A percentile compares a stretch with the other conserved stretches of the same genome.
phyloP scores from a whole-genome alignment of 2,329 filamentous ascomycete genomes.

The Ascochyta viciae-villosae region DNA sequence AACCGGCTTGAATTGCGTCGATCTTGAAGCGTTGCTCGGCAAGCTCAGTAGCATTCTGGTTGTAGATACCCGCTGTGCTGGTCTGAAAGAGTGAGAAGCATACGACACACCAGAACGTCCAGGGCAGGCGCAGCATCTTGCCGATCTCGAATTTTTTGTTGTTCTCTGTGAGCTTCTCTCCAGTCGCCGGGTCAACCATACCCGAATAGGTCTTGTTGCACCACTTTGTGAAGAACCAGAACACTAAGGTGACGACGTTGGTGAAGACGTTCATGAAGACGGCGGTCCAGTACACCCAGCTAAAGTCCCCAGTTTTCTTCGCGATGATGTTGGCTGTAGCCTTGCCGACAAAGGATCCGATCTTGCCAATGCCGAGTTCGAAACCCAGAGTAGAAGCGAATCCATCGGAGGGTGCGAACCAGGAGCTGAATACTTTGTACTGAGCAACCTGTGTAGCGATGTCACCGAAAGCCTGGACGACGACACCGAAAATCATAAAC shows the following conservation, averaged over 20 bases:
- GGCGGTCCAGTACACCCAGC: constrained; percentile 68
- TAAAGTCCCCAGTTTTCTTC: constrained; percentile 64
- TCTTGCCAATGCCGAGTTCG: constrained; percentile 67
- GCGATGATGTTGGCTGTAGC: constrained; percentile 67
- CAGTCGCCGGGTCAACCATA: constrained; percentile 62
- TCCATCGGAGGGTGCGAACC: constrained; percentile 68
- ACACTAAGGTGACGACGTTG: constrained; percentile 60
- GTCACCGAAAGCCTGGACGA: constrained; percentile 66
- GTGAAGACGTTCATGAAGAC: constrained; percentile 71
- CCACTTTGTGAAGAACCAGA: constrained; percentile 64
- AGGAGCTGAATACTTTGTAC: constrained; percentile 70
- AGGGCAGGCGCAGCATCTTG: constrained; percentile 65
- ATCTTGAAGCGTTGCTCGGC: constrained; percentile 66
- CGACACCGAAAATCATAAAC: constrained; percentile 66
- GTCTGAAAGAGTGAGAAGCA: constrained; percentile 66
- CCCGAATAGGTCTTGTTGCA: constrained; percentile 57
- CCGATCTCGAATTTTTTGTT: constrained; percentile 63
- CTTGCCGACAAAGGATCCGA: constrained; percentile 67
- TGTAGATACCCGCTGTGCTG: constrained; percentile 61
- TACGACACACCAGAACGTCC: constrained; percentile 65
- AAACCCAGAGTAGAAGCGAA: constrained; percentile 68
- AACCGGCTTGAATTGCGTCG: constrained; percentile 63
- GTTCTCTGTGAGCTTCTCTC: constrained; percentile 66
- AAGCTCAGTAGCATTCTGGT: constrained; percentile 66
- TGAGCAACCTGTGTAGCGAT: constrained; percentile 70